Percentiles rank a stretch among this genome's conserved stretches.
These are phyloP conservation scores for Salix purpurea DNA, from an alignment of 345 rosid species.

Conservation along the genomic window DNA sequence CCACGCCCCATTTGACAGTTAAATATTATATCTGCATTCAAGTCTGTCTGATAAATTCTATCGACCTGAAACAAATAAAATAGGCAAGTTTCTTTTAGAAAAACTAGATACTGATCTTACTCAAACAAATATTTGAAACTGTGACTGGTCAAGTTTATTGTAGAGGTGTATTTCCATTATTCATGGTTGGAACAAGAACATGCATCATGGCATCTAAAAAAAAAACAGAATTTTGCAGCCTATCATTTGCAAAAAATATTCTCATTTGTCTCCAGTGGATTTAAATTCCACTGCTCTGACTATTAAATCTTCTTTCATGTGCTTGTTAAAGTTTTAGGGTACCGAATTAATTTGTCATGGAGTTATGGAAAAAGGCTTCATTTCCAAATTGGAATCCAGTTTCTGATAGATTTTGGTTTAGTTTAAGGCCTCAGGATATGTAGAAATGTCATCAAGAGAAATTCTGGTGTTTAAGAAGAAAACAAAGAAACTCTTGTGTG, in stretches of 20 bases:
- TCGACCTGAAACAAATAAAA: conserved; percentile 52
- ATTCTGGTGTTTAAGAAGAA: neutral
- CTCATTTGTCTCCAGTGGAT: neutral
- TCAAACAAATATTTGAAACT: neutral
- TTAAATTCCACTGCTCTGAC: neutral
- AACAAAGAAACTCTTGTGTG: neutral
- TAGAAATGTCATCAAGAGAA: neutral
- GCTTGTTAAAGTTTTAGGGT: neutral
- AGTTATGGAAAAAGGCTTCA: neutral
- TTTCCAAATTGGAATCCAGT: conserved; percentile 2
- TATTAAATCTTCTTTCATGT: neutral
- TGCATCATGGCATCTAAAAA: neutral
- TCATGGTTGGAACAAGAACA: neutral
- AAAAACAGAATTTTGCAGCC: neutral
- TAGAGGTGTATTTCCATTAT: neutral
- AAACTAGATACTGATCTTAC: neutral
- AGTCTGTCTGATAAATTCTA: conserved; percentile 73
- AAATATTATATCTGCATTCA: conserved; percentile 68
- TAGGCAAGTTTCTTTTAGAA: neutral
- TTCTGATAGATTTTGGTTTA: neutral
- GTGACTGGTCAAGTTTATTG: neutral
- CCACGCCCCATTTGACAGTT: conserved; percentile 99
- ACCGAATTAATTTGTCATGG: neutral
- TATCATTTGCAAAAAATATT: neutral
- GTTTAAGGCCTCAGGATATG: neutral